Evolutionary conservation across 768 basidiomycete genomes (phyloP), one percentile per base, ranked within the genome.

Genomic region (Calocybe indica): DNA sequence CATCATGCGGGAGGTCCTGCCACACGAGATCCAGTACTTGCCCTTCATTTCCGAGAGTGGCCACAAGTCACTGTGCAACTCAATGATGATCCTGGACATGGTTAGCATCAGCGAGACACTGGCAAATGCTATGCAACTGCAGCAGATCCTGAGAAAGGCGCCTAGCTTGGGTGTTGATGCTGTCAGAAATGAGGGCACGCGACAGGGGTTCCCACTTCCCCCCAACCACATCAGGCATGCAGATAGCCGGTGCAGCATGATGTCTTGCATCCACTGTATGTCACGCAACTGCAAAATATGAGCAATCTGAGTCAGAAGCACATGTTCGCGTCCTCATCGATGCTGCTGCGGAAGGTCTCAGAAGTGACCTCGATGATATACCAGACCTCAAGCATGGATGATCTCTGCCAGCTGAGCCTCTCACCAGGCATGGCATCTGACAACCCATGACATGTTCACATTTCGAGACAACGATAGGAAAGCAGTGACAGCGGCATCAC

Each of bases 61-160:
- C 10, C 40, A 41, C 30, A 32, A n/a, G 33, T 49, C 48, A 6
- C 46, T 51, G 37, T 56, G 65, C n/a, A 59, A 59, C 12, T 65
- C 64, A 10, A 60, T 55, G 46, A 55, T 50, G 30, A 73, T 74
- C 37, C 64, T 75, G 51, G 74, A 78, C 61, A 72, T 64, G 22
- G 75, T 80, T 37, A 81, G 78, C 9, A 73, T 87, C 5, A 83
- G 78, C 7, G 83, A 86, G 50, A 78, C 79, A 12, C 68, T 88
- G 34, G 74, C 73, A 2, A 74, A 76, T 55, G 66, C 74, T 49
- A 65, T 66, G 31, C 46, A 46, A 10, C 46, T 47, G 9, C 43
- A 48, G 48, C 33, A 22, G 22, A 22, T 22, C 22, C 22, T 43
- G 22, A 59, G 63, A 44, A 56, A 53, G 39, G 75, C 77, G 47